Percentiles rank a stretch among this genome's conserved stretches.
These are phyloP conservation scores for Hebeloma cylindrosporum DNA, from an alignment of 768 basidiomycete species.

Conservation along the genomic window DNA sequence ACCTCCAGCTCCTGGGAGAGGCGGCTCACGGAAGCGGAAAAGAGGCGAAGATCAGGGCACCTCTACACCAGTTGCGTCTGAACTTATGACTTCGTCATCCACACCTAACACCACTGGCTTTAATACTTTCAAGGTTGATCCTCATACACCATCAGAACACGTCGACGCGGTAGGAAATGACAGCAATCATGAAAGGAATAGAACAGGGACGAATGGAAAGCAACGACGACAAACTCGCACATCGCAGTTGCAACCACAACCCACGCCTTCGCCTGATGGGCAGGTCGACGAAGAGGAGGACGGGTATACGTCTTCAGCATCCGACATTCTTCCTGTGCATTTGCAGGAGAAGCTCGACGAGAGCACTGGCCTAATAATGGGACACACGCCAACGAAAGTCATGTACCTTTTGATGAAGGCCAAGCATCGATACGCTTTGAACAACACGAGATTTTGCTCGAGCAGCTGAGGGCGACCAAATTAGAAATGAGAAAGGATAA, in stretches of 20 bases:
- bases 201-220: slow-evolving; percentile 19
- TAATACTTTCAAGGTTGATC: slow-evolving; percentile 66
- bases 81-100: slow-evolving; percentile 26
- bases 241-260: slow-evolving; percentile 17
- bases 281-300: slow-evolving; percentile 36
- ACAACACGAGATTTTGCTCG: slow-evolving; percentile 63
- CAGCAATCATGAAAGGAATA: slow-evolving; percentile 12
- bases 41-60: slow-evolving; percentile 41
- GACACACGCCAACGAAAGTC: slow-evolving; percentile 66
- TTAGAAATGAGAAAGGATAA: slow-evolving; percentile 52
- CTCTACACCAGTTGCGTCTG: slow-evolving; percentile 21
- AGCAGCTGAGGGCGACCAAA: slow-evolving; percentile 60
- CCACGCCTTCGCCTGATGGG: slow-evolving; percentile 20
- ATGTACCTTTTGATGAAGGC: slow-evolving; percentile 78
- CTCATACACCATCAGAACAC: slow-evolving; percentile 40
- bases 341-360: slow-evolving; percentile 53
- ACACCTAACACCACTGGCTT: slow-evolving; percentile 36
- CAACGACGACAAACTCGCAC: slow-evolving; percentile 15
- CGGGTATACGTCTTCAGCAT: slow-evolving; percentile 34
- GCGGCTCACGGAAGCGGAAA: slow-evolving; percentile 71
- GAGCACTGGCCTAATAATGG: slow-evolving; percentile 61
- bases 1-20: slow-evolving; percentile 71
- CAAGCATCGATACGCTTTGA: slow-evolving; percentile 69
- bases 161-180: slow-evolving; percentile 31
- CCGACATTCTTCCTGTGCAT: slow-evolving; percentile 55